These are phyloP conservation scores for Leccinum insolens DNA, from an alignment of 1,284 basidiomycete genomes.

Conservation along the genomic window DNA sequence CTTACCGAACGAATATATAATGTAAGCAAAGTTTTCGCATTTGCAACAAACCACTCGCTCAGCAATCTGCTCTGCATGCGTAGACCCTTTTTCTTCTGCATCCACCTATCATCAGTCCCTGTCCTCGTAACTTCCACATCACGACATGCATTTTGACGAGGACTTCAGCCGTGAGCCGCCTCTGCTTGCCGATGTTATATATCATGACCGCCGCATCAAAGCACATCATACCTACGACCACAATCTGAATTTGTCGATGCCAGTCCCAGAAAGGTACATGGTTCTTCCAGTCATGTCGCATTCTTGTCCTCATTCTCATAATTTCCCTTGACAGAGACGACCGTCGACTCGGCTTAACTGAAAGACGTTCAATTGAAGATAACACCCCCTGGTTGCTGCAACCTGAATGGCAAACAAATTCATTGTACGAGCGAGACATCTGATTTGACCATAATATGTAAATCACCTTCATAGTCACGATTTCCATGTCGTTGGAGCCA, in stretches of 20 bases:
- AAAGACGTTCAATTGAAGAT: not conserved
- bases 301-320: not conserved
- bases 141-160: not conserved
- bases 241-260: not conserved
- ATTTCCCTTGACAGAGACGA: not conserved
- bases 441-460: not conserved
- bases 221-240: not conserved
- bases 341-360: not conserved
- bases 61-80: not conserved
- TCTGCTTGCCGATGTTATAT: not conserved
- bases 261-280: not conserved
- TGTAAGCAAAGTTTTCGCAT: not conserved
- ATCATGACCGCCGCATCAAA: slow-evolving; percentile 4
- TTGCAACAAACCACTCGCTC: not conserved
- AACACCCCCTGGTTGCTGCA: not conserved
- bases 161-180: not conserved
- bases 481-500: not conserved
- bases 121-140: not conserved
- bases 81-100: not conserved
- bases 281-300: not conserved
- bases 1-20: not conserved
- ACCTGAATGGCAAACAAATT: not conserved
- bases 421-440: not conserved
- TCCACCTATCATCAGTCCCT: not conserved
- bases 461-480: not conserved